Conservation (phyloP, 495 filamentous ascomycete genomes). For the Apodospora peruviana region DNA sequence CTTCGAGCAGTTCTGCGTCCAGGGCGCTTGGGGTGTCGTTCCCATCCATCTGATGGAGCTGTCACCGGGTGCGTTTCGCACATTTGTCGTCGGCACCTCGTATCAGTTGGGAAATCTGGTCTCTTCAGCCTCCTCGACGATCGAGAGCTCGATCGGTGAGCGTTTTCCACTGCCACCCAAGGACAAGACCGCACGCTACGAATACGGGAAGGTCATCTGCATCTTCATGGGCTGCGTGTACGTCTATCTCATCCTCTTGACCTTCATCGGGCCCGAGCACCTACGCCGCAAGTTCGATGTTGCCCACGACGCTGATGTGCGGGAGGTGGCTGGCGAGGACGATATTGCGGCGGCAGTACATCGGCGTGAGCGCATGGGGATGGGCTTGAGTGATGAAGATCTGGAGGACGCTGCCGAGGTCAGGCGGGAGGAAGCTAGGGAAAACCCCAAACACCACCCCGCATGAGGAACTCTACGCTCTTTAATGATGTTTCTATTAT, state of each 20-base stretch:
- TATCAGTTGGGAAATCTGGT: conserved; percentile 87
- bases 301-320: conserved; percentile 58
- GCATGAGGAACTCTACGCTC: too few species aligned
- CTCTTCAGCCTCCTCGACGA: conserved; percentile 73
- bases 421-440: too few species aligned
- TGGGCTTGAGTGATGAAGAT: background rate
- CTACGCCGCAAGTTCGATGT: conserved; percentile 60
- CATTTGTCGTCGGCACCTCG: conserved; percentile 74
- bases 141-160: conserved; percentile 77
- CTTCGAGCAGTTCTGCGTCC: conserved; percentile 87
- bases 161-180: conserved; percentile 65
- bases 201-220: conserved; percentile 86
- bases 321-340: conserved; percentile 43
- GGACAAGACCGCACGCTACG: conserved; percentile 49
- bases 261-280: conserved; percentile 72
- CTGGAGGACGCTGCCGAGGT: background rate
- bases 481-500: too few species aligned
- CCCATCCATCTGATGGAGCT: conserved; percentile 87
- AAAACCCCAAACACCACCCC: too few species aligned
- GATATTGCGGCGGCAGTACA: conserved; percentile 17
- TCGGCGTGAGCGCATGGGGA: conserved; percentile 5
- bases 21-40: conserved; percentile 80
- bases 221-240: conserved; percentile 95
- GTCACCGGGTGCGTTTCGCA: conserved; percentile 72
- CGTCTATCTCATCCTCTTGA: conserved; percentile 70